Percentiles rank a stretch among this genome's conserved stretches.
Conservation (phyloP, 306 rosid species). For the Sicyos baderoa region DNA sequence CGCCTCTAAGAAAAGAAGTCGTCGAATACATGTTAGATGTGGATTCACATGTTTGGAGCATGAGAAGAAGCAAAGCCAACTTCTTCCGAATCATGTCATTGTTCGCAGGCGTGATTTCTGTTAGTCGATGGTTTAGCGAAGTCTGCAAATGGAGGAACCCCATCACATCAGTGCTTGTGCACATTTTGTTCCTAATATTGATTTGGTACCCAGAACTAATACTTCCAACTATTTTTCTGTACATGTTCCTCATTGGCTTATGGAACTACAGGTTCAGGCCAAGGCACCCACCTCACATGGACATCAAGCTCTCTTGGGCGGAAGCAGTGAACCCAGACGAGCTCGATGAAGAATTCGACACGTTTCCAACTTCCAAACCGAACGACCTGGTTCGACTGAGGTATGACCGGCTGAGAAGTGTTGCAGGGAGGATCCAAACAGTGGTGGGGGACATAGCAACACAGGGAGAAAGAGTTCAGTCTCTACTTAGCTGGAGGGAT, state of each 20-base stretch:
- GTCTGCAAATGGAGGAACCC: constrained; percentile 81
- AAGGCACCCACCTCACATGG: constrained; percentile 79
- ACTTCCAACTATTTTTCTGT: constrained; percentile 75
- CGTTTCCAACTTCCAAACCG: constrained; percentile 67
- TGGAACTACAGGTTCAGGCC: constrained; percentile 83
- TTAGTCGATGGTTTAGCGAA: constrained; percentile 64
- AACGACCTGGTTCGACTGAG: constrained; percentile 67
- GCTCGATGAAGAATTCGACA: constrained; percentile 92
- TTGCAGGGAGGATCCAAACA: constrained; percentile 85
- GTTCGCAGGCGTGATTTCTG: constrained; percentile 47
- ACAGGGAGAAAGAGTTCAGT: constrained; percentile 86
- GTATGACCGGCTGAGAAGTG: constrained; percentile 82
- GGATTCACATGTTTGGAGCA: constrained; percentile 93
- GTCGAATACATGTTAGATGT: constrained; percentile 92
- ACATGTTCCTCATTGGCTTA: constrained; percentile 88
- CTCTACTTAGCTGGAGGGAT: constrained; percentile 85
- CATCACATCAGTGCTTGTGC: constrained; percentile 66
- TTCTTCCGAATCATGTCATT: constrained; percentile 83
- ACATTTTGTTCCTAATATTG: constrained; percentile 63
- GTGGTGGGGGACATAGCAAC: constrained; percentile 95
- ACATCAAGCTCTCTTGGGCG: constrained; percentile 80
- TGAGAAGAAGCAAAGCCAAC: constrained; percentile 97
- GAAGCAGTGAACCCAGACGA: constrained; percentile 72
- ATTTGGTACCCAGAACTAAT: constrained; percentile 81
- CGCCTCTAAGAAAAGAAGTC: constrained; percentile 78